Evolutionary conservation across 2,329 filamentous ascomycete genomes (phyloP), one percentile per base, ranked within the genome.

Genomic region (Tolypocladium tropicale): DNA sequence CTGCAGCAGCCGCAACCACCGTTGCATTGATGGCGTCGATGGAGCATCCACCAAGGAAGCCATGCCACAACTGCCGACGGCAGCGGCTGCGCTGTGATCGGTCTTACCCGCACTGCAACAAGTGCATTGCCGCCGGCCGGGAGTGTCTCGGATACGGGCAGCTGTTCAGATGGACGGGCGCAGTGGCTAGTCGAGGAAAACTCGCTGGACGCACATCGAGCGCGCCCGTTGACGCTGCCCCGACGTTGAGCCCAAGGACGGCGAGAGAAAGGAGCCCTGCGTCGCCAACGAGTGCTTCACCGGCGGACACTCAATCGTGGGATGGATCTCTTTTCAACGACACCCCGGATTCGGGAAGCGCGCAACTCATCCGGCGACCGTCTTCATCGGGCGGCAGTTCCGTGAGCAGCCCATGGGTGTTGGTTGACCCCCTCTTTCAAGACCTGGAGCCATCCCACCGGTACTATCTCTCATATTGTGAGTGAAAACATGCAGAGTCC

Each of bases 31-130:
- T 53, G 46, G 33, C 33, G 25, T 37, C 53, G 16, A 16, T 49
- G 39, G 56, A 63, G 54, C 58, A 58, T 60, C 52, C 49, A 37
- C 66, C 66, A 58, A 63, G 62, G 53, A 72, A 72, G 60, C 65
- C 70, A 48, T 81, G 78, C 64, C 78, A 81, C 69, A 81, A 79
- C 68, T 81, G 78, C 65, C 75, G 78, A 53, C 76, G 77, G 55
- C 74, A 74, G 58, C 74, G 78, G 55, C 75, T 79, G 65, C 76
- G 76, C 60, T 81, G 78, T 67, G 78, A 81, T 62, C 73, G 76
- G 53, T 74, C 77, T 37, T 68, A 76, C 49, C 78, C 78, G 53
- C 72, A 74, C 59, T 81, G 78, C 66, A 73, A 75, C 62, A 81
- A 81, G 69, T 81, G 78, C 58, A 62, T 70, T 54, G 70, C 71